phyloP scores from a whole-genome alignment of 2,329 filamentous ascomycete genomes.

The Cucurbitaria berberidis region DNA sequence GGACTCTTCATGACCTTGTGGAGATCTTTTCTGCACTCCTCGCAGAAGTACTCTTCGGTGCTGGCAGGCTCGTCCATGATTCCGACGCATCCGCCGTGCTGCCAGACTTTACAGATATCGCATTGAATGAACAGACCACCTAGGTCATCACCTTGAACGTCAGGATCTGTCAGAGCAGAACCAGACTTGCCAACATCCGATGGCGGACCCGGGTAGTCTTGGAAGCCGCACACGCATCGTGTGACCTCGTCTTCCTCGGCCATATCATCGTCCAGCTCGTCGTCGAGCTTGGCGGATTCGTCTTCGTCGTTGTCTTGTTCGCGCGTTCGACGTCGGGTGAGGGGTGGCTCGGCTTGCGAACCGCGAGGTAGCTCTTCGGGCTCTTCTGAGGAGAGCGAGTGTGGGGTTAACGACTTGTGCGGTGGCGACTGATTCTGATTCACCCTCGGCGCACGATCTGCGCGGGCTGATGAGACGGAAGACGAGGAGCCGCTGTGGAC shows the following conservation, averaged over 20 bases:
- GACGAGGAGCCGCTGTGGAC: slow-evolving; percentile 81
- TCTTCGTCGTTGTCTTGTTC: slow-evolving; percentile 70
- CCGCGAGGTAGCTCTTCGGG: slow-evolving; percentile 62
- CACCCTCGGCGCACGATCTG: slow-evolving; percentile 75
- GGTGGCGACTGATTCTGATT: slow-evolving; percentile 75
- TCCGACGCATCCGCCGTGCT: slow-evolving; percentile 96
- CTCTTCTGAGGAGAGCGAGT: slow-evolving; percentile 73
- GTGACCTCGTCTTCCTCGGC: slow-evolving; percentile 82
- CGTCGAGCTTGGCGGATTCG: slow-evolving; percentile 55
- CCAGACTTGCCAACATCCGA: slow-evolving; percentile 61
- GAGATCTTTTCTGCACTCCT: slow-evolving; percentile 88
- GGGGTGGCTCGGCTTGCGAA: slow-evolving; percentile 66
- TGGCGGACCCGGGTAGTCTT: slow-evolving; percentile 88
- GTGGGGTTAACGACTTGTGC: slow-evolving; percentile 75
- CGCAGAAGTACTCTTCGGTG: slow-evolving; percentile 97
- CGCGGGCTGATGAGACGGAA: slow-evolving; percentile 71
- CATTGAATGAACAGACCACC: slow-evolving; percentile 98
- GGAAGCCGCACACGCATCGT: slow-evolving; percentile 90
- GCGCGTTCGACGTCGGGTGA: slow-evolving; percentile 80
- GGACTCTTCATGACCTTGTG: slow-evolving; percentile 81
- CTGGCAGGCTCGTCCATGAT: slow-evolving; percentile 93
- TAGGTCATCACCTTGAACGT: slow-evolving; percentile 69
- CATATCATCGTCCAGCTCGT: slow-evolving; percentile 68
- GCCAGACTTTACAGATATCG: slow-evolving; percentile 97
- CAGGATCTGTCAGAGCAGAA: slow-evolving; percentile 64